Evolutionary conservation across 140 eudicot species (phyloP).

Genomic region (Erigeron philadelphicus): DNA sequence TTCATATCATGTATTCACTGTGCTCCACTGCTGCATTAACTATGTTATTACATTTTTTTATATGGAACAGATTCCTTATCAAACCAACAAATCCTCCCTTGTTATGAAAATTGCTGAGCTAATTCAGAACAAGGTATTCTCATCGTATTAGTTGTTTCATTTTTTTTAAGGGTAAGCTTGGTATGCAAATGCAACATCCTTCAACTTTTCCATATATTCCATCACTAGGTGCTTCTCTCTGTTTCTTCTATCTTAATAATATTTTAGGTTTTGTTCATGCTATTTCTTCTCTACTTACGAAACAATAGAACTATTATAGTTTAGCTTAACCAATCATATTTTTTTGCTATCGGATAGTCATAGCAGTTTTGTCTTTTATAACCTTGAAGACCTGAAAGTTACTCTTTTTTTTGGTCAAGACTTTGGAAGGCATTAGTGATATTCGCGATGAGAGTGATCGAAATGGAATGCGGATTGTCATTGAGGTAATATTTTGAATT

Average conservation of each 20-base stretch:
- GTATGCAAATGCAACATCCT: no score
- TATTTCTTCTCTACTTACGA: no score
- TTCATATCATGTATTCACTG: neutral
- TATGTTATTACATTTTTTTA: conserved; percentile 16
- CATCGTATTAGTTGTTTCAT: conserved; percentile 6
- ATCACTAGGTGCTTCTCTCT: no score
- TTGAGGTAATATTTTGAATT: conserved; percentile 58
- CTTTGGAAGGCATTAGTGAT: conserved; percentile 89
- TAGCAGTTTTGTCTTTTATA: neutral
- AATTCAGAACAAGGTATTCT: conserved; percentile 77
- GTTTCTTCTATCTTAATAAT: no score
- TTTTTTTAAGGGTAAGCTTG: neutral
- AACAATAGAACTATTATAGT: no score
- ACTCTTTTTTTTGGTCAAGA: conserved; percentile 36
- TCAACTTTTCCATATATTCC: no score
- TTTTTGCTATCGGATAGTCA: neutral
- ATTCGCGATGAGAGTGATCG: conserved; percentile 99
- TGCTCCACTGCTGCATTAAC: conserved; percentile 7
- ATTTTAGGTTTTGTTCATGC: no score
- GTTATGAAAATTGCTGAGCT: conserved; percentile 89
- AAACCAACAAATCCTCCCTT: conserved; percentile 88
- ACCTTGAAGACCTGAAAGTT: conserved; percentile 2
- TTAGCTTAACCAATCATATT: no score
- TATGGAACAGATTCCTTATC: conserved; percentile 81
- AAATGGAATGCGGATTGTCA: conserved; percentile 92